Base-by-base conservation (phyloP, 805 yeast species). In the Candida quercuum region DNA sequence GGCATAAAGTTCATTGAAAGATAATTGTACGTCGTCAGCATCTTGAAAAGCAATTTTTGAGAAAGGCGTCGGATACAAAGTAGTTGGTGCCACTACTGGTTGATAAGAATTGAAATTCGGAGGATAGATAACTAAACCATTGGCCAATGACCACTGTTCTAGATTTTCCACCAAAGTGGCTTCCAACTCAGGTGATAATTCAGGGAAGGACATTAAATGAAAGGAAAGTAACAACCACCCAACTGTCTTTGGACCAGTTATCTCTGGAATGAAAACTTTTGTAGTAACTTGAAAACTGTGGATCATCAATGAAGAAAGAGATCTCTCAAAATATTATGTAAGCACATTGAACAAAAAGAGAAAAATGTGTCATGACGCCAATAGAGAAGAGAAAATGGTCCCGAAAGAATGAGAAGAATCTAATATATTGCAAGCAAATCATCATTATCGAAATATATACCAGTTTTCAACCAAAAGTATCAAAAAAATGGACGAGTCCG, bases 51-150 rank as follows among this genome's bases (percentile, higher is more conserved):
- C 77, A 2, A 54, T 37, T 39, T 63, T 69, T 4, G 96, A 91
- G 46, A 88, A 78, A 6, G 96, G 95, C 0, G 97, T 84, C 5
- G 99, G 99, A 53, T 69, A 87, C 21, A 91, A 52, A 2, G 99
- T 93, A 9, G 87, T 78, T 27, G 99, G 99, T 2, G 96, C 96
- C 36, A 72, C 72, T 16, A 61, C 61, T 13, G 77, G 71, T 29
- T 64, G 64, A 48, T 63, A 69, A 17, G 52, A 43, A 11, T 63
- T 43, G 50, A 69, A 76, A 19, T 71, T 66, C 1, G 81, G 78
- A 2, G 88, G 87, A 50, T 85, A 81, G 79, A 89, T 81, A n/a
- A 78, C 72, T 31, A 89, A 66, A 3, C 97, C 96, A 61, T 86
- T 77, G 34, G 82, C 71, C 35, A 89, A 61, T 6, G 84, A 68